Percentiles rank a stretch among this genome's conserved stretches.
Evolutionary conservation across 345 rosid genomes (phyloP).

Genomic region (Brassica incana): DNA sequence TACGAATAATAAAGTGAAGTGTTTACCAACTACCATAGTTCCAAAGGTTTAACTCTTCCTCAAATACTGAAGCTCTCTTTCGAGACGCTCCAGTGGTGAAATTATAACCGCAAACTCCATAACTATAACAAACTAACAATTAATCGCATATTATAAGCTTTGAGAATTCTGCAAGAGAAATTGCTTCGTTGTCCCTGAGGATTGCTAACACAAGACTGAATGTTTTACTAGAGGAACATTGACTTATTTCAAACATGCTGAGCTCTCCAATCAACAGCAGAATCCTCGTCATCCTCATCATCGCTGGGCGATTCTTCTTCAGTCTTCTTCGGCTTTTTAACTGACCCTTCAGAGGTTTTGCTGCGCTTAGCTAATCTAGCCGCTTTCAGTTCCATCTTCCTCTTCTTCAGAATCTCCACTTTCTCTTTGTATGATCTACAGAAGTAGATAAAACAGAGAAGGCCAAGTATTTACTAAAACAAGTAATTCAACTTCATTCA

Average conservation of each 20-base stretch:
- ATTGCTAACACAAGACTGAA: constrained; percentile 8
- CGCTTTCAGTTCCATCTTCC: constrained; percentile 68
- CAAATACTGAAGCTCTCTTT: not conserved
- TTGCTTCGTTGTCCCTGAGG: not conserved
- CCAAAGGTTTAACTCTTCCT: constrained; percentile 2
- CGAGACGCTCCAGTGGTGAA: not conserved
- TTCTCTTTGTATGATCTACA: constrained; percentile 60
- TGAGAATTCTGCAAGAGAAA: not conserved
- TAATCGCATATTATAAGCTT: constrained; percentile 3
- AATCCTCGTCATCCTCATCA: constrained; percentile 58
- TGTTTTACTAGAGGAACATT: constrained; percentile 9
- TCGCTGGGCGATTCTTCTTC: constrained; percentile 64
- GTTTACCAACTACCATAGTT: not conserved
- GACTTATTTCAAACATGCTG: constrained; percentile 65
- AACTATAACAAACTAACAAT: too few relatives aligned
- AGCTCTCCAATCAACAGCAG: constrained; percentile 95
- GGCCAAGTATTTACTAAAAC: not conserved
- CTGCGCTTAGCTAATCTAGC: constrained; percentile 59
- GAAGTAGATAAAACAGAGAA: not conserved
- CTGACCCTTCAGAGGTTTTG: constrained; percentile 41
- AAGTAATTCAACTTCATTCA: not conserved
- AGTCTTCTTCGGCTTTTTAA: constrained; percentile 36
- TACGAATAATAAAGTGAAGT: not conserved
- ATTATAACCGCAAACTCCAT: not conserved
- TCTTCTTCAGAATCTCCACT: constrained; percentile 66